A percentile compares a stretch with the other conserved stretches of the same genome.
Evolutionary conservation across 2,329 filamentous ascomycete species (phyloP).

Genomic region (Botrytis medusae): DNA sequence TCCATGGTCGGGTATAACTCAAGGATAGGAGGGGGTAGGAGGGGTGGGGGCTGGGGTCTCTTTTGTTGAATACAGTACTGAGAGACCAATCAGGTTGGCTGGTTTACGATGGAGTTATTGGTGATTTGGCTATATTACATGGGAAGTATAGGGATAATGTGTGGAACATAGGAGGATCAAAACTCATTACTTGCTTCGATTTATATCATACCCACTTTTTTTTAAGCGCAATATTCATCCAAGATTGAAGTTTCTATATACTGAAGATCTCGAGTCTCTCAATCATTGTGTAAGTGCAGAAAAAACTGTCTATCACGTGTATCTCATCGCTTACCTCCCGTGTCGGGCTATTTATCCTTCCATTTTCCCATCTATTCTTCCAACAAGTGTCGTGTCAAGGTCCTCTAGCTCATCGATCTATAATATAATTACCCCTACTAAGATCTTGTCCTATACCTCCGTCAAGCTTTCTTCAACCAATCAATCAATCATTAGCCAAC

Average conservation of each 20-base stretch:
- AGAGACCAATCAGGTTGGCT: too few species aligned
- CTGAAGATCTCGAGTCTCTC: neutral
- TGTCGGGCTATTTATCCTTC: constrained; percentile 7
- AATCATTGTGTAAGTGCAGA: neutral
- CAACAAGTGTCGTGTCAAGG: neutral
- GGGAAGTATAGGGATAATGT: neutral
- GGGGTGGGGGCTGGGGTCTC: neutral
- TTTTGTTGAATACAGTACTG: neutral
- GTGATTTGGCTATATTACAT: neutral
- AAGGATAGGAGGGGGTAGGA: neutral
- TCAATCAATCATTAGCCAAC: neutral
- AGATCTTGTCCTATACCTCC: neutral
- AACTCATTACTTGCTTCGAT: too few species aligned
- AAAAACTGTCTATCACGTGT: neutral
- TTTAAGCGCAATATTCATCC: neutral
- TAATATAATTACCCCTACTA: neutral
- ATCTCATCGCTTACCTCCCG: neutral
- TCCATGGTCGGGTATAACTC: neutral
- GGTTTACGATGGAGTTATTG: neutral
- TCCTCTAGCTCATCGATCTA: neutral
- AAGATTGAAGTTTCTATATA: neutral
- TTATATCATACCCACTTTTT: neutral
- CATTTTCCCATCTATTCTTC: constrained; percentile 9
- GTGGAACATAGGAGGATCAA: neutral
- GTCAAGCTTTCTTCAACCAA: neutral